These are phyloP conservation scores for Clonostachys chloroleuca DNA, from an alignment of 2,329 filamentous ascomycete species.

Conservation along the genomic window DNA sequence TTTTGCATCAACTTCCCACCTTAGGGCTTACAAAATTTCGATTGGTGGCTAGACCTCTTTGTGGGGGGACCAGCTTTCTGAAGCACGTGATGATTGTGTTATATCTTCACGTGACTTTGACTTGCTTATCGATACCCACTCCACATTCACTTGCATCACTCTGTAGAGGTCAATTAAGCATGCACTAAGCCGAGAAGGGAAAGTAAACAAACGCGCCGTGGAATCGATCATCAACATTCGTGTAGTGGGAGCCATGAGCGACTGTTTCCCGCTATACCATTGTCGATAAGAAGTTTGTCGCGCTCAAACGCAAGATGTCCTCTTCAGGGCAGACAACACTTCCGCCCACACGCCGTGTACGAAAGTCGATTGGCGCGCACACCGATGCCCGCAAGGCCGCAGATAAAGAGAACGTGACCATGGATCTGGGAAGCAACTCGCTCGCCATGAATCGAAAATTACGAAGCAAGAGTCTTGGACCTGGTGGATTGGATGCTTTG, in stretches of 20 bases:
- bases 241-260: not conserved
- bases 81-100: conserved; percentile 16
- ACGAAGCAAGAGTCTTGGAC: conserved; percentile 93
- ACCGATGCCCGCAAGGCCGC: conserved; percentile 45
- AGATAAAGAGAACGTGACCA: conserved; percentile 76
- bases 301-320: conserved; percentile 19
- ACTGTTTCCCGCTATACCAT: not conserved
- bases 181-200: conserved; percentile 5
- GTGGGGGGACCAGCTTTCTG: conserved; percentile 1
- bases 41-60: conserved; percentile 8
- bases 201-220: conserved; percentile 32
- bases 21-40: conserved; percentile 36
- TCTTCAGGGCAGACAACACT: conserved; percentile 37
- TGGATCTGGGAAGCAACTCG: conserved; percentile 52
- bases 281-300: not conserved
- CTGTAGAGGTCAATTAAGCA: not conserved
- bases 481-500: conserved; percentile 80
- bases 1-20: conserved; percentile 20
- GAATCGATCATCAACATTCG: conserved; percentile 9
- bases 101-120: not conserved
- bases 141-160: not conserved
- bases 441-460: conserved; percentile 53
- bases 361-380: conserved; percentile 67
- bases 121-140: conserved; percentile 1
- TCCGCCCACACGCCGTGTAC: conserved; percentile 51